phyloP scores from a whole-genome alignment of 305 asterid species.

The Rubia balearica region DNA sequence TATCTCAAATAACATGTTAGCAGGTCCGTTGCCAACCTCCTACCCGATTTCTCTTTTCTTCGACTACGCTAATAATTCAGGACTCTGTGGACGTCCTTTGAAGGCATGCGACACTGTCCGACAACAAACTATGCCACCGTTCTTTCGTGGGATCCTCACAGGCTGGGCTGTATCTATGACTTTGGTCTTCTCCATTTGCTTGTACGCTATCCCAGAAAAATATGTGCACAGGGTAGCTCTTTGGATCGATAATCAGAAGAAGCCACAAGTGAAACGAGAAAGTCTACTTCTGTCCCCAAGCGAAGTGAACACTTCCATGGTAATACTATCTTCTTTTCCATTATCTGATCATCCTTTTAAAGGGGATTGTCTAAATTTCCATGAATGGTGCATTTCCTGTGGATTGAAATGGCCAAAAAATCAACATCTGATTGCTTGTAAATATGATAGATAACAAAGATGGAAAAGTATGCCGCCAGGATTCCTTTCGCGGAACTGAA shows the following conservation, averaged over 20 bases:
- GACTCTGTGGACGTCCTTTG: conserved; percentile 30
- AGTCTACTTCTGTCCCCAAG: too few species aligned
- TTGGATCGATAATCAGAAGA: neutral
- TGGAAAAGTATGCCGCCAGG: conserved; percentile 5
- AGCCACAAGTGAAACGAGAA: neutral
- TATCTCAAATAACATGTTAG: conserved; percentile 26
- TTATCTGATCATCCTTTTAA: too few species aligned
- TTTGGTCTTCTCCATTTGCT: neutral
- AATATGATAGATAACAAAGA: neutral
- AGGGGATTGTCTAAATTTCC: too few species aligned
- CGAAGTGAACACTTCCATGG: too few species aligned
- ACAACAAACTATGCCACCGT: neutral
- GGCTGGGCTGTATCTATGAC: conserved; percentile 1
- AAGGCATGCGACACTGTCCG: conserved; percentile 3
- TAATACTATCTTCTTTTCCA: too few species aligned
- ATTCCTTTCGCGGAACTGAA: conserved; percentile 5
- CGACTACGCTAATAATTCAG: conserved; percentile 24
- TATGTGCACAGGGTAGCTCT: neutral
- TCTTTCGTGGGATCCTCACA: neutral
- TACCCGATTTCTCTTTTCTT: neutral
- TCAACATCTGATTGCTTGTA: neutral
- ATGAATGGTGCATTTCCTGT: too few species aligned
- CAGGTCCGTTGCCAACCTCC: conserved; percentile 26
- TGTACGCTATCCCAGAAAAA: neutral
- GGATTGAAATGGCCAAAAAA: too few species aligned